Percentiles rank a stretch among this genome's conserved stretches.
phyloP scores from a whole-genome alignment of 1,284 basidiomycete genomes.

The Cutaneotrichosporon daszewskae region DNA sequence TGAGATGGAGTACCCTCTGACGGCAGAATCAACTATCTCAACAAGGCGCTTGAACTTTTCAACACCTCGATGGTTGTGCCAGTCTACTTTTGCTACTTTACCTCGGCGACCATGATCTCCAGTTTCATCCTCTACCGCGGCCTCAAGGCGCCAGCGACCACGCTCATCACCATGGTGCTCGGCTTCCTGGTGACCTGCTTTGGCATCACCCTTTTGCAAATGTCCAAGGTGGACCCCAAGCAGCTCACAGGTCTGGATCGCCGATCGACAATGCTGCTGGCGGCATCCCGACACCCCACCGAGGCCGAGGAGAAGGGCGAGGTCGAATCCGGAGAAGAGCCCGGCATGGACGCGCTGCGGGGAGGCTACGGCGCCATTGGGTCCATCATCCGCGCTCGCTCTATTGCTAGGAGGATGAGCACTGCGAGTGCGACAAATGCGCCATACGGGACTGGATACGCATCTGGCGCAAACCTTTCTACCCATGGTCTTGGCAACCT shows the following conservation, averaged over 20 bases:
- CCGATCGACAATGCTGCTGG: conserved; percentile 74
- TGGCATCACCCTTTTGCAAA: conserved; percentile 90
- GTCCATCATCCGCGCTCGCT: conserved; percentile 76
- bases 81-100: conserved; percentile 63
- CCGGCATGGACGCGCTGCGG: conserved; percentile 80
- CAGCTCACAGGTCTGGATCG: conserved; percentile 69
- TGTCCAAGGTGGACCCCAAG: conserved; percentile 66
- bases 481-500: conserved; percentile 36
- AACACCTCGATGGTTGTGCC: conserved; percentile 79
- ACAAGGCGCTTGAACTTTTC: conserved; percentile 92
- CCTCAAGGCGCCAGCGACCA: conserved; percentile 63
- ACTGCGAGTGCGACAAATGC: not conserved
- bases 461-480: not conserved
- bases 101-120: conserved; percentile 81
- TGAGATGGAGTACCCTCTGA: conserved; percentile 3
- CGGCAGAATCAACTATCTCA: conserved; percentile 82
- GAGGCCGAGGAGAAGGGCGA: conserved; percentile 52
- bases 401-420: conserved; percentile 26
- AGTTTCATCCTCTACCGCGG: conserved; percentile 87
- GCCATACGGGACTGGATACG: not conserved
- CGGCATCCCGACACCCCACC: conserved; percentile 63
- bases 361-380: conserved; percentile 85
- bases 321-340: conserved; percentile 45
- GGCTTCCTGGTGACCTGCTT: conserved; percentile 64
- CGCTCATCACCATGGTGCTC: conserved; percentile 82